phyloP scores from a whole-genome alignment of 768 basidiomycete genomes.

The Termitomyces sp. region DNA sequence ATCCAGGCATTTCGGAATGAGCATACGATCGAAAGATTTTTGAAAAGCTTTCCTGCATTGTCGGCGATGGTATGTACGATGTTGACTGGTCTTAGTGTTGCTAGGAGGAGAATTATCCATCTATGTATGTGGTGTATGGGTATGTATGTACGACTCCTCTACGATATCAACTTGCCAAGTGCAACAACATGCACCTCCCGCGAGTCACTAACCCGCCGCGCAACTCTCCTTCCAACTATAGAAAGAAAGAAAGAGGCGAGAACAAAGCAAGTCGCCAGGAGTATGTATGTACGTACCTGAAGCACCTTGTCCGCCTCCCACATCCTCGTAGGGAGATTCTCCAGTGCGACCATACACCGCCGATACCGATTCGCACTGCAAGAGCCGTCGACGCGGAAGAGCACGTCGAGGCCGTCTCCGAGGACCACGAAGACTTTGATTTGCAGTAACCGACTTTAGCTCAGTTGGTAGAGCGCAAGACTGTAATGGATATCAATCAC shows the following conservation, averaged over 20 bases:
- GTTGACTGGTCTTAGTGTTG: background rate
- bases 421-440: too few species aligned
- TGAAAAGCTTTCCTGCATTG: background rate
- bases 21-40: background rate
- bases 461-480: constrained; percentile 43
- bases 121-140: too few species aligned
- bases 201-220: constrained; percentile 46
- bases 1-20: constrained; percentile 4
- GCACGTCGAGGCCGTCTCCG: constrained; percentile 85
- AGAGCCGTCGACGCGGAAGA: constrained; percentile 87
- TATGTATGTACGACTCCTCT: too few species aligned
- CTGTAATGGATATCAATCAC: constrained; percentile 1
- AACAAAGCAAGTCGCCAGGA: background rate
- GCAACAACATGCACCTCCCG: constrained; percentile 45
- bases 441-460: constrained; percentile 38
- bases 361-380: constrained; percentile 79
- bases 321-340: constrained; percentile 86
- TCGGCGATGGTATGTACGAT: too few species aligned
- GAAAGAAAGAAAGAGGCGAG: background rate
- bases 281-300: constrained; percentile 68
- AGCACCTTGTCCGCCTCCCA: constrained; percentile 91
- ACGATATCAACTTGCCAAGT: constrained; percentile 34
- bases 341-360: constrained; percentile 86
- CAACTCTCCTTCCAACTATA: constrained; percentile 55
- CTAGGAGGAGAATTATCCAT: background rate